A percentile compares a stretch with the other conserved stretches of the same genome.
Conservation (phyloP, 2,329 filamentous ascomycete genomes). For the Capronia epimyces region DNA sequence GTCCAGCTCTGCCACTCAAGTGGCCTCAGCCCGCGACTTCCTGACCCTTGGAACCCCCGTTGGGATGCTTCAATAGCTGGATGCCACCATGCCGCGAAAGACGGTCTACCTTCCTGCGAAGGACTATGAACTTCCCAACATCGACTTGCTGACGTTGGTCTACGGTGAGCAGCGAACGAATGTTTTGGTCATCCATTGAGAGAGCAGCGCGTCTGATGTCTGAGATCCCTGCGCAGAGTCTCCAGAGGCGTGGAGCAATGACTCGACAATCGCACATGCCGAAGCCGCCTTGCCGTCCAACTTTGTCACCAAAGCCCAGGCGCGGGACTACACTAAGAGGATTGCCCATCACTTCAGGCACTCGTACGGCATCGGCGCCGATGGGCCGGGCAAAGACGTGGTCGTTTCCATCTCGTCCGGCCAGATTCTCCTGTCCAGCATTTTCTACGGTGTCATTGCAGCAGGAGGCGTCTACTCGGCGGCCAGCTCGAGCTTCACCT, state of each 20-base stretch:
- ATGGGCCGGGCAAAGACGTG: conserved; percentile 49
- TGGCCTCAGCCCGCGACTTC: neutral
- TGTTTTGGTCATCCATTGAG: neutral
- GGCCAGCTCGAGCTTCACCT: conserved; percentile 23
- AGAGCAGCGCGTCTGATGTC: neutral
- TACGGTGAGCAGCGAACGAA: conserved; percentile 12
- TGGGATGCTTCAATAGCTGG: neutral
- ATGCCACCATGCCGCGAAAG: conserved; percentile 7
- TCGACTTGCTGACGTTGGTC: conserved; percentile 25
- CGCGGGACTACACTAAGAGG: conserved; percentile 47
- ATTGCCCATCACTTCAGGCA: conserved; percentile 53
- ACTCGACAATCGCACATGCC: conserved; percentile 51
- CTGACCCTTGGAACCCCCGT: too few relatives aligned
- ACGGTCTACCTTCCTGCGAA: conserved; percentile 22
- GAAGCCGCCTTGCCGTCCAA: conserved; percentile 53
- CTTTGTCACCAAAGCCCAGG: conserved; percentile 49
- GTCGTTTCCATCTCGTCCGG: conserved; percentile 55
- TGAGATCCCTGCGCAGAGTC: conserved; percentile 12
- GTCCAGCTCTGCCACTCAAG: neutral
- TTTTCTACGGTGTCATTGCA: conserved; percentile 55
- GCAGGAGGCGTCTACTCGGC: conserved; percentile 55
- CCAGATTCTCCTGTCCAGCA: conserved; percentile 49
- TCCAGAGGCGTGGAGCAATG: conserved; percentile 29
- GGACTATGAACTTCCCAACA: conserved; percentile 25
- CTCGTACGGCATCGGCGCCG: conserved; percentile 48